Evolutionary conservation across 805 yeast genomes (phyloP).

Genomic region (Lipomyces sp.): DNA sequence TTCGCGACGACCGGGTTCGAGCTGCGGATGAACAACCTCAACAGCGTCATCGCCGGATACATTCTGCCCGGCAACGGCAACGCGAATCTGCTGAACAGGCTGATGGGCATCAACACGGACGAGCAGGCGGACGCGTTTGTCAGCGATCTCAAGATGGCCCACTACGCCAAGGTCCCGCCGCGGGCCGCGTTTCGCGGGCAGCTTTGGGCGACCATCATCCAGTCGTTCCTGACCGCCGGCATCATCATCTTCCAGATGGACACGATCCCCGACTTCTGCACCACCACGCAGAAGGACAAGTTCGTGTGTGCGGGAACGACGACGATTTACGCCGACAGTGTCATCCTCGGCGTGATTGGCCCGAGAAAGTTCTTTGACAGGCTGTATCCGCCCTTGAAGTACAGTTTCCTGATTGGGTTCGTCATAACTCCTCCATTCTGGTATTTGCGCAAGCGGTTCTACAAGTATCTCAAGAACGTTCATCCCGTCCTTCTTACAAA

Average conservation of each 20-base stretch:
- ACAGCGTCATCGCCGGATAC: constrained; percentile 63
- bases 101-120: constrained; percentile 51
- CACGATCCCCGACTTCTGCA: constrained; percentile 45
- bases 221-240: constrained; percentile 44
- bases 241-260: constrained; percentile 43
- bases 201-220: constrained; percentile 46
- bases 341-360: constrained; percentile 64
- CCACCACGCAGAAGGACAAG: constrained; percentile 41
- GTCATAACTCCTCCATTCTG: constrained; percentile 16
- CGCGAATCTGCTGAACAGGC: constrained; percentile 43
- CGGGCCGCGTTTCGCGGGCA: constrained; percentile 55
- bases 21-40: constrained; percentile 59
- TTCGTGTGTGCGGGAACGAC: constrained; percentile 50
- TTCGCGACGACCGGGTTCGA: constrained; percentile 60
- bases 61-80: constrained; percentile 59
- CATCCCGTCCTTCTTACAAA: constrained; percentile 10
- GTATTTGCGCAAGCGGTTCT: constrained; percentile 6
- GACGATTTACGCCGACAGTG: constrained; percentile 53
- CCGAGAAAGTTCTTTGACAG: constrained; percentile 57
- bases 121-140: constrained; percentile 54
- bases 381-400: constrained; percentile 28
- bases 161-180: constrained; percentile 63
- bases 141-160: constrained; percentile 59
- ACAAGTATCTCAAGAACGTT: constrained; percentile 3
- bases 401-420: constrained; percentile 27